Base-by-base conservation (phyloP, 768 basidiomycete species). In the Boletales sp. region DNA sequence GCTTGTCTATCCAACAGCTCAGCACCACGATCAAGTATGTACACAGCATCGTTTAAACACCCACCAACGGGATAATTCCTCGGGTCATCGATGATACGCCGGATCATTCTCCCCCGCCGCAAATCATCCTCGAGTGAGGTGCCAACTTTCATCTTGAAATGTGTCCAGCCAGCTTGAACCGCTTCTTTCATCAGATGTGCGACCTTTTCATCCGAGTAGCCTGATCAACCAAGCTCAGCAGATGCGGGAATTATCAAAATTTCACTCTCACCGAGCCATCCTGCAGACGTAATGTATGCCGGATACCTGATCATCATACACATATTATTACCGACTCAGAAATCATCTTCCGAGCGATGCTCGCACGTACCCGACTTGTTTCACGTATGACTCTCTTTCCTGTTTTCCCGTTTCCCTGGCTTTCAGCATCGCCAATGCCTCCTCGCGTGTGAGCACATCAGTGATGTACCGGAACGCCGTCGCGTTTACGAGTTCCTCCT, bases 71-170 rank as follows among this genome's bases (percentile, higher is more conserved):
- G 64, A 53, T 50, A 60, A 36, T 87, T 83, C 54, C 81, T 78
- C 0, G 90, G 88, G 70, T 97, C 86, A 64, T 97, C 94, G 61
- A 97, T 94, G 65, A 97, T 88, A 19, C 86, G 86, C 46, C 94
- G 83, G 56, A 95, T 92, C 62, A 97, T 76, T 58, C 77, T 83
- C 12, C 90, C 90, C 42, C 94, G 82, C 29, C 90, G 84, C 30
- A 93, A 70, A 68, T 97, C 94, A 62, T 86, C 82, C 27, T 82
- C 79, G 45, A 80, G 76, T 69, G 90, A 80, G 18, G 87, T 84
- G 38, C 94, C 94, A 55, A 97, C 93, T 72, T 97, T 97, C 84
- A 95, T 91, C 74, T 97, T 97, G 81, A 97, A 95, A 73, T 94
- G 91, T 69, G 90, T 97, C 82, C 94, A 97, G 18, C 94, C 94